Conservation (phyloP, 1,284 basidiomycete genomes). For the Microbotryomycetes sp. region DNA sequence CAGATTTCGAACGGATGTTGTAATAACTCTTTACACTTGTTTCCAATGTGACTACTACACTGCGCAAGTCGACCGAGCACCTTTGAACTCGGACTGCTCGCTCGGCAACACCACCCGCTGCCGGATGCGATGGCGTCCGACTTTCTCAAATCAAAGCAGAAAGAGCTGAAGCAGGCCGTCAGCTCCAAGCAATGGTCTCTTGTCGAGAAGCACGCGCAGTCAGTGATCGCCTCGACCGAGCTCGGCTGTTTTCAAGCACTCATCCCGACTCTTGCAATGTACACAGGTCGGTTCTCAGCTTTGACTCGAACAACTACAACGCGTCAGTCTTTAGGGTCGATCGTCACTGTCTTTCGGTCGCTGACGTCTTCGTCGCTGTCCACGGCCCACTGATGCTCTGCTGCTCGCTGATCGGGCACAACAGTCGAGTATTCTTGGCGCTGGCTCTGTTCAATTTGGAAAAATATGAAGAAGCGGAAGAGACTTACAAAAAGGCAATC, state of each 20-base stretch:
- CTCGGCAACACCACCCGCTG: not conserved
- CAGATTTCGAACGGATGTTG: no score
- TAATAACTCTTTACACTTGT: no score
- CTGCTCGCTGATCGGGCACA: no score
- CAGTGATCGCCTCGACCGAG: constrained; percentile 39
- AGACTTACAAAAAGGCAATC: constrained; percentile 48
- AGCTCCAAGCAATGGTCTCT: constrained; percentile 63
- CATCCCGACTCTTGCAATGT: not conserved
- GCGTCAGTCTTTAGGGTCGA: constrained; percentile 15
- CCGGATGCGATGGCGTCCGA: constrained; percentile 22
- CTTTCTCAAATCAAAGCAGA: constrained; percentile 64
- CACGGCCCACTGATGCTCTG: constrained; percentile 3
- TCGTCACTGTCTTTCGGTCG: not conserved
- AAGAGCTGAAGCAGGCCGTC: constrained; percentile 69
- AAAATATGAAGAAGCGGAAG: constrained; percentile 64
- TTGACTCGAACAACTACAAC: constrained; percentile 34
- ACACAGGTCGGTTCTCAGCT: constrained; percentile 29
- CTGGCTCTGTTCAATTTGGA: constrained; percentile 66
- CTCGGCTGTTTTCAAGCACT: not conserved
- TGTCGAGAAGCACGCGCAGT: constrained; percentile 75
- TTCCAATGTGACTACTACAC: no score
- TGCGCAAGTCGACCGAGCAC: no score
- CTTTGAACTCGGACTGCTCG: not conserved
- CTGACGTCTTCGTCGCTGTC: constrained; percentile 1
- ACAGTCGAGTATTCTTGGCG: constrained; percentile 73